Evolutionary conservation across 2,329 filamentous ascomycete genomes (phyloP), one percentile per base, ranked within the genome.

Genomic region (Periglandula ipomoeae): DNA sequence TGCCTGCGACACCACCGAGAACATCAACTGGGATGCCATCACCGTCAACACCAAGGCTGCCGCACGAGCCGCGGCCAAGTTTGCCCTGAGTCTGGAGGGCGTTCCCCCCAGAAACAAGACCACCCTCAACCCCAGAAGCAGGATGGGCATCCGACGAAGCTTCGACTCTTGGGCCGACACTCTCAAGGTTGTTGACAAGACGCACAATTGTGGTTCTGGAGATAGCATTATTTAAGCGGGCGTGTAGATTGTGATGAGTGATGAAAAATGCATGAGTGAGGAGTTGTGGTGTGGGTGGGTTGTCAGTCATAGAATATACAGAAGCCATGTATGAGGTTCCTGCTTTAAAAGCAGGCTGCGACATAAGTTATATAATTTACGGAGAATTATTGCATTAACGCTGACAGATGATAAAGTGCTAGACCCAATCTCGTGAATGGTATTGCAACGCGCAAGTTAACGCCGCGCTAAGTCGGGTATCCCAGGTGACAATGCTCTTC

Each of bases 61-160:
- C 44, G 79, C 74, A 2, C 65, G 71, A 50, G 70, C 70, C 2
- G 70, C 75, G 24, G 77, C 76, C 13, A 54, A 61, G 26, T 61
- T 70, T 19, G 66, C 67, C 5, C 55, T 65, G 17, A 66, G 61
- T 44, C 53, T 69, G 4, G 58, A 66, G 1, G 65, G 59, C 1
- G 58, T 69, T 4, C 67, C 67, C 1, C 40, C 48, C 5, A 59
- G 67, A n/a, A 55, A 59, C 19, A 62, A 57, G 53, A 62, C 59
- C 3, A 61, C 52, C 4, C 27, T 55, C 7, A 61, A 64, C 46
- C 60, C 58, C 0, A 58, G 51, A 44, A 57, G 58, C 50, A 56
- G 49, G 48, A 44, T 55, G 11, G 57, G 54, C n/a, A 45, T 64
- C 13, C 49, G 55, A n/a, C 51, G 55, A 9, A 56, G 52, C 4